phyloP scores from a whole-genome alignment of 2,329 filamentous ascomycete species.

The Pseudogymnoascus sp. region DNA sequence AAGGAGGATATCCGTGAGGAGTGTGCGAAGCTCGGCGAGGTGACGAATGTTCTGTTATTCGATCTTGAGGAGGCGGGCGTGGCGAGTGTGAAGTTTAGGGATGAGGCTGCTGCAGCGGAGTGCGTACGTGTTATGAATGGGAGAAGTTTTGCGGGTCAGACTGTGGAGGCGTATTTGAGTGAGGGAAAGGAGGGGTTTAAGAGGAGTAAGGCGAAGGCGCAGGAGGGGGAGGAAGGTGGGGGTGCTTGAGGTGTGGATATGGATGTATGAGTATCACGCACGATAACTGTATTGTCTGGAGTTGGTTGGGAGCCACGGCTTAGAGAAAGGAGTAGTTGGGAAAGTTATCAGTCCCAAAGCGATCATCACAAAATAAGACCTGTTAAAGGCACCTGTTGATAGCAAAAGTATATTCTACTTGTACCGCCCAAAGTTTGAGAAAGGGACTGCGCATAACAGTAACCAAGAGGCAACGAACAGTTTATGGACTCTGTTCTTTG shows the following conservation, averaged over 20 bases:
- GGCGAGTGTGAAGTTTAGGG: constrained; percentile 73
- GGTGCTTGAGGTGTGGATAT: not conserved
- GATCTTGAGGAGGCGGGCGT: constrained; percentile 80
- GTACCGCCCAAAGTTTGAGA: not conserved
- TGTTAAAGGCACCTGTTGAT: not conserved
- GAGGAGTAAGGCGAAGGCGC: constrained; percentile 51
- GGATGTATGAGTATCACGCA: constrained; percentile 2
- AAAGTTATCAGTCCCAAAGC: not conserved
- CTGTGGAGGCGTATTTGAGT: constrained; percentile 62
- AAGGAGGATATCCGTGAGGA: constrained; percentile 91
- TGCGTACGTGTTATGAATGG: constrained; percentile 73
- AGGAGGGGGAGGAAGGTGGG: constrained; percentile 16
- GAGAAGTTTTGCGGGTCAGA: constrained; percentile 64
- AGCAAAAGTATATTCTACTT: not conserved
- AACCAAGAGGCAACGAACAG: not conserved
- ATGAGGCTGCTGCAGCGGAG: constrained; percentile 58
- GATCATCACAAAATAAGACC: not conserved
- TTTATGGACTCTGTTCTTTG: not conserved
- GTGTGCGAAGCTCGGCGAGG: constrained; percentile 73
- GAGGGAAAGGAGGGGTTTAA: constrained; percentile 65
- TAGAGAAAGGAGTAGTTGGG: not conserved
- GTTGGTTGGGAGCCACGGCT: not conserved
- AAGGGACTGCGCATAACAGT: not conserved
- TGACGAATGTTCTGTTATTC: constrained; percentile 86
- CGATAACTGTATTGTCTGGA: not conserved